Evolutionary conservation across 176 grass and related monocot genomes (phyloP).

Genomic region (Aegilops sharonensis): DNA sequence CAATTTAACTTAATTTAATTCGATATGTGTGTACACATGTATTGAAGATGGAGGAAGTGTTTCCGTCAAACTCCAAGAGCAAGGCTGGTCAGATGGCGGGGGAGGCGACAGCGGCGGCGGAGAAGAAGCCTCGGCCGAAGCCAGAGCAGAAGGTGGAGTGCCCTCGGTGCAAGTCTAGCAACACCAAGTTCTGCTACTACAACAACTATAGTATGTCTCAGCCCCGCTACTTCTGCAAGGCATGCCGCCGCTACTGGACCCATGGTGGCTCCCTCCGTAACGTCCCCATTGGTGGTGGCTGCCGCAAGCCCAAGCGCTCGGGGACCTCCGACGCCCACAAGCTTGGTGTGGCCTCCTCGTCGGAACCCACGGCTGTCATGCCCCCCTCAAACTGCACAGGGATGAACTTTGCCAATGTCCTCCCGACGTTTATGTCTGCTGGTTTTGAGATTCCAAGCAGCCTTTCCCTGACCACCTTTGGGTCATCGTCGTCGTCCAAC

Average conservation of each 20-base stretch:
- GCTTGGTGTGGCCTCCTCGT: not conserved
- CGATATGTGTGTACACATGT: not conserved
- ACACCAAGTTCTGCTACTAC: conserved; percentile 86
- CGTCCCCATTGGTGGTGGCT: conserved; percentile 34
- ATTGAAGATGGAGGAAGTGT: not conserved
- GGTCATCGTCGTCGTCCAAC: not conserved
- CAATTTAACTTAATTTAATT: not conserved
- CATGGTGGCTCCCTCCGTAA: conserved; percentile 39
- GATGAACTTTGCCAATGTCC: conserved; percentile 19
- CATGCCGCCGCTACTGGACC: conserved; percentile 53
- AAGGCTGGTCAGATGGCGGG: not conserved
- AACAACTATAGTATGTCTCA: conserved; percentile 71
- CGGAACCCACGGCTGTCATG: not conserved
- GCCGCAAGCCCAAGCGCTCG: conserved; percentile 30
- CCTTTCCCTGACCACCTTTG: conserved; percentile 12
- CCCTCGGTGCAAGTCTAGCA: conserved; percentile 50
- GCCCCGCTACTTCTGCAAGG: conserved; percentile 57
- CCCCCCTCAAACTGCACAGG: not conserved
- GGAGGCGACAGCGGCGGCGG: not conserved
- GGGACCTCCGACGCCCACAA: not conserved
- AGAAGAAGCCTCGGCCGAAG: conserved; percentile 41
- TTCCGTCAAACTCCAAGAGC: not conserved
- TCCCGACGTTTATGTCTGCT: not conserved
- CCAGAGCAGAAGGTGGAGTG: conserved; percentile 43
- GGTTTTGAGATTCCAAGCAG: conserved; percentile 11